Evolutionary conservation across 768 basidiomycete species (phyloP).

Genomic region (Solioccasus polychromus): DNA sequence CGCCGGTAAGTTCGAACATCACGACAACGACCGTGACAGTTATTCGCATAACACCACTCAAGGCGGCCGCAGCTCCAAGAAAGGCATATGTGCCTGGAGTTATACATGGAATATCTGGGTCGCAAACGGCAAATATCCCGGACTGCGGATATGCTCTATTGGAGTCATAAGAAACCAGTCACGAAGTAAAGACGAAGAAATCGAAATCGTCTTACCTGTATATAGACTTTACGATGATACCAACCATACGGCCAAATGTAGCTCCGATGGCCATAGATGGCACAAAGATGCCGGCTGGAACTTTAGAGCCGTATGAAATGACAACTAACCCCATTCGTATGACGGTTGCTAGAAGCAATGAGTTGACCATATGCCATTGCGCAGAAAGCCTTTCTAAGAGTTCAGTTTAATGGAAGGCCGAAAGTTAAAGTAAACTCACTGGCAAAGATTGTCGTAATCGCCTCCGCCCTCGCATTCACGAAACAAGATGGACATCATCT

Average conservation of each 20-base stretch:
- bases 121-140: slow-evolving; percentile 87
- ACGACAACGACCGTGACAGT: slow-evolving; percentile 98
- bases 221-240: slow-evolving; percentile 93
- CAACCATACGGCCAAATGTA: slow-evolving; percentile 94
- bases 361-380: slow-evolving; percentile 95
- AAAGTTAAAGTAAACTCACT: slow-evolving; percentile 54
- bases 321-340: slow-evolving; percentile 85
- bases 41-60: slow-evolving; percentile 95
- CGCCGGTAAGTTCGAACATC: slow-evolving; percentile 98
- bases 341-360: slow-evolving; percentile 86
- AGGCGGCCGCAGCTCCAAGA: slow-evolving; percentile 91
- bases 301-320: slow-evolving; percentile 92
- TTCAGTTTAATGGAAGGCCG: slow-evolving; percentile 6
- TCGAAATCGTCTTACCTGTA: slow-evolving; percentile 57
- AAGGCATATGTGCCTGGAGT: slow-evolving; percentile 99
- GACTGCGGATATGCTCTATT: slow-evolving; percentile 75
- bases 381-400: slow-evolving; percentile 59
- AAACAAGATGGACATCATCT: slow-evolving; percentile 92
- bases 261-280: slow-evolving; percentile 99
- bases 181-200: slow-evolving; percentile 13
- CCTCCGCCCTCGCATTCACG: slow-evolving; percentile 93
- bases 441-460: slow-evolving; percentile 91
- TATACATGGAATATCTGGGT: slow-evolving; percentile 92
- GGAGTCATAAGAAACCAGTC: not conserved
- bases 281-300: slow-evolving; percentile 97